Percentiles rank a stretch among this genome's conserved stretches.
Conservation (phyloP, 306 rosid genomes). For the Prunus salicina region DNA sequence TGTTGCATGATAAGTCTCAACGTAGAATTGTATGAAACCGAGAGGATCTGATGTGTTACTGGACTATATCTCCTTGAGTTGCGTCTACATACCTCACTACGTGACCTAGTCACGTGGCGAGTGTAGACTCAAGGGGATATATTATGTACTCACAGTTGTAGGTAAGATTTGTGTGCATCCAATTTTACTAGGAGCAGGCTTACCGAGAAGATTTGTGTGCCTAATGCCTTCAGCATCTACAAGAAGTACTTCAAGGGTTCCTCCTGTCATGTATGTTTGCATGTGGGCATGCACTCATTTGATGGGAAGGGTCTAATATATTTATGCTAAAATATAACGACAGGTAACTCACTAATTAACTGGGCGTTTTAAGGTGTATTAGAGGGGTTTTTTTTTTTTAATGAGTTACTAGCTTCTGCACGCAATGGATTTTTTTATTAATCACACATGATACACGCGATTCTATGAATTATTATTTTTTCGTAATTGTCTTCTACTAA, state of each 20-base stretch:
- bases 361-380: background rate
- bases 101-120: too few species aligned
- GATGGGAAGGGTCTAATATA: background rate
- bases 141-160: too few species aligned
- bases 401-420: background rate
- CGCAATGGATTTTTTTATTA: too few species aligned
- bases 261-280: constrained; percentile 38
- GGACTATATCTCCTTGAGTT: too few species aligned
- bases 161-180: too few species aligned
- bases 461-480: too few species aligned
- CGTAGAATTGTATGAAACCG: too few species aligned
- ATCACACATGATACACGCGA: too few species aligned
- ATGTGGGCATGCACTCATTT: background rate
- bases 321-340: background rate
- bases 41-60: too few species aligned
- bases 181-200: background rate
- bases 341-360: background rate
- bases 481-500: fast-evolving
- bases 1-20: background rate
- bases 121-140: too few species aligned
- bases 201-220: constrained; percentile 68
- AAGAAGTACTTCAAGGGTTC: constrained; percentile 66
- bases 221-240: constrained; percentile 69
- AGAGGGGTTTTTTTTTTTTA: background rate
- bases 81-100: too few species aligned